Evolutionary conservation across 2,329 filamentous ascomycete species (phyloP).

Genomic region (Herpotrichia juniperi): DNA sequence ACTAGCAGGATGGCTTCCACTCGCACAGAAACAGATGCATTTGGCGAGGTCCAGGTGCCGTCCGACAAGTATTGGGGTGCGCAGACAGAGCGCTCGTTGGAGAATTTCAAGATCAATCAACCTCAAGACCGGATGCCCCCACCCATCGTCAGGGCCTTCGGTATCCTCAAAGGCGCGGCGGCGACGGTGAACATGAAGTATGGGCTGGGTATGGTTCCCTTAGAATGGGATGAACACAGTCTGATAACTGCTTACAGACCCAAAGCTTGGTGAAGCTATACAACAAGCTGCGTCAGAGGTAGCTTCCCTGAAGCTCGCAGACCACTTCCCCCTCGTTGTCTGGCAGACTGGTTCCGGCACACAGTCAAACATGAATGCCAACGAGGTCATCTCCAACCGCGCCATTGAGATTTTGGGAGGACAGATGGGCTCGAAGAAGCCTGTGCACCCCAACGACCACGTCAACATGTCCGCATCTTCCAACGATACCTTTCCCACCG

Average conservation of each 20-base stretch:
- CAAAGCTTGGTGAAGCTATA: conserved; percentile 89
- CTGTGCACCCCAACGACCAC: conserved; percentile 98
- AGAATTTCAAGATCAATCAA: conserved; percentile 99
- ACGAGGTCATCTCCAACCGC: conserved; percentile 99
- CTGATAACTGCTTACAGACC: conserved; percentile 60
- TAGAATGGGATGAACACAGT: not conserved
- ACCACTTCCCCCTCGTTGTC: conserved; percentile 98
- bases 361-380: conserved; percentile 99
- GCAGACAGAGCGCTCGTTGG: conserved; percentile 92
- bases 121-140: conserved; percentile 98
- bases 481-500: conserved; percentile 98
- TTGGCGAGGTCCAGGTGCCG: conserved; percentile 92
- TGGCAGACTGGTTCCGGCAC: conserved; percentile 99
- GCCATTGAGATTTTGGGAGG: conserved; percentile 98
- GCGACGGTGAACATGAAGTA: conserved; percentile 95
- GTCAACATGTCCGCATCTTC: conserved; percentile 99
- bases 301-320: conserved; percentile 87
- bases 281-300: conserved; percentile 94
- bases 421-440: conserved; percentile 94
- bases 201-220: conserved; percentile 71
- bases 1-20: conserved; percentile 54
- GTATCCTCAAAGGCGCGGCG: conserved; percentile 95
- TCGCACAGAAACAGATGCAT: conserved; percentile 94
- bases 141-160: conserved; percentile 89
- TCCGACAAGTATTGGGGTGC: conserved; percentile 98